A percentile compares a stretch with the other conserved stretches of the same genome.
Conservation (phyloP, 2,329 filamentous ascomycete species). For the Phyllosticta capitalensis region DNA sequence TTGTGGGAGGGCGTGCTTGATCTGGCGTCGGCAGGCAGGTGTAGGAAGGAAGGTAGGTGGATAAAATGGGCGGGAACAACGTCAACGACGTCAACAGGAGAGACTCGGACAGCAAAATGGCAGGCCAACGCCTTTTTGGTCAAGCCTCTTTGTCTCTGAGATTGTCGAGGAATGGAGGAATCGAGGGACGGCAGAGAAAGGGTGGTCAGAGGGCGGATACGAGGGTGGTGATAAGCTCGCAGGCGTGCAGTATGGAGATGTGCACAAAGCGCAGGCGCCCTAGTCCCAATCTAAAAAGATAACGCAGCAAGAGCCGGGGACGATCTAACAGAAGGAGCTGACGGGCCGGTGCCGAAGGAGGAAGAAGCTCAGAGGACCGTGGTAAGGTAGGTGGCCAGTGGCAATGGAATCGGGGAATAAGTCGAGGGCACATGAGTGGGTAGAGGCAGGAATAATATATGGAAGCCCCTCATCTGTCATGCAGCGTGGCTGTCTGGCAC, state of each 20-base stretch:
- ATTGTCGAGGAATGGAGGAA: neutral
- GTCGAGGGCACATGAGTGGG: neutral
- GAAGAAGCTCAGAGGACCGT: too few relatives aligned
- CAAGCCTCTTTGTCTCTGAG: neutral
- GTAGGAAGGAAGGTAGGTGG: too few relatives aligned
- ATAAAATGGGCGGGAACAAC: too few relatives aligned
- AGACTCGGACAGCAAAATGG: too few relatives aligned
- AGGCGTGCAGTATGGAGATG: neutral
- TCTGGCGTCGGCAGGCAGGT: too few relatives aligned
- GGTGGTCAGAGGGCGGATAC: neutral
- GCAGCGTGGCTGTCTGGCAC: neutral
- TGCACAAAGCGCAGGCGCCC: neutral
- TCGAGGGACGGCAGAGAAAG: neutral
- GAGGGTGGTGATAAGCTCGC: neutral
- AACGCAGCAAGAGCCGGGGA: neutral
- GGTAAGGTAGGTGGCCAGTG: too few relatives aligned
- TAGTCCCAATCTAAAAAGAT: neutral
- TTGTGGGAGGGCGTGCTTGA: neutral
- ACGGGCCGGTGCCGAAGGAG: neutral
- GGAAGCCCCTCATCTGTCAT: neutral
- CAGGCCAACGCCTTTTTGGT: too few relatives aligned
- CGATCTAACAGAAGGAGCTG: neutral
- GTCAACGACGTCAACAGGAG: too few relatives aligned
- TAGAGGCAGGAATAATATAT: neutral
- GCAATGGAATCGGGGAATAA: neutral